phyloP scores from a whole-genome alignment of 2,329 filamentous ascomycete genomes.

The Colletotrichum cereale region DNA sequence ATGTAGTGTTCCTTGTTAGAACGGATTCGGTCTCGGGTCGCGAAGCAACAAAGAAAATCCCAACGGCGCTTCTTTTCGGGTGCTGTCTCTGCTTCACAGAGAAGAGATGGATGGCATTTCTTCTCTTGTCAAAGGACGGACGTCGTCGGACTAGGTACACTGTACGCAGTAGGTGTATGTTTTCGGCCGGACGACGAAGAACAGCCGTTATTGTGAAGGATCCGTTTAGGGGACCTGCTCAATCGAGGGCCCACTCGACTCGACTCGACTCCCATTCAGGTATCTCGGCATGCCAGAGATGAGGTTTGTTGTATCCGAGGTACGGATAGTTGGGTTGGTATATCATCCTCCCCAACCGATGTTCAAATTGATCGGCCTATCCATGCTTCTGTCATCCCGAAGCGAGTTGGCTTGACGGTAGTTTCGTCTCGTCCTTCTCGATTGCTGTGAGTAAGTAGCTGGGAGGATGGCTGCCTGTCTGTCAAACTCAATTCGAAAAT shows the following conservation, averaged over 20 bases:
- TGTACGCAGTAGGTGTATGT: too few relatives aligned
- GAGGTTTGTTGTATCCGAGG: neutral
- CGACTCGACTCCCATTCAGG: neutral
- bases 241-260: neutral
- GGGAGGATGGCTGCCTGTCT: conserved; percentile 29
- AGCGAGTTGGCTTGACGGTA: neutral
- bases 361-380: conserved; percentile 4
- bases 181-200: neutral
- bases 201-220: neutral
- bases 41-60: neutral
- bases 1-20: neutral
- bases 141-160: neutral
- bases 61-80: conserved; percentile 7
- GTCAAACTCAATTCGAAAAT: conserved; percentile 32
- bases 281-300: neutral
- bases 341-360: conserved; percentile 5
- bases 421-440: neutral
- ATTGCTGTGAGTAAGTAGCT: neutral
- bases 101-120: neutral
- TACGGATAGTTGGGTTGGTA: neutral
- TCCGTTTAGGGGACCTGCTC: neutral
- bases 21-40: neutral
- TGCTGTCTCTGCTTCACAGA: neutral
- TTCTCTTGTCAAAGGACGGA: neutral
- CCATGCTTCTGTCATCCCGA: conserved; percentile 35